Conservation (phyloP, 768 basidiomycete species). For the Filobasidium wieringae region DNA sequence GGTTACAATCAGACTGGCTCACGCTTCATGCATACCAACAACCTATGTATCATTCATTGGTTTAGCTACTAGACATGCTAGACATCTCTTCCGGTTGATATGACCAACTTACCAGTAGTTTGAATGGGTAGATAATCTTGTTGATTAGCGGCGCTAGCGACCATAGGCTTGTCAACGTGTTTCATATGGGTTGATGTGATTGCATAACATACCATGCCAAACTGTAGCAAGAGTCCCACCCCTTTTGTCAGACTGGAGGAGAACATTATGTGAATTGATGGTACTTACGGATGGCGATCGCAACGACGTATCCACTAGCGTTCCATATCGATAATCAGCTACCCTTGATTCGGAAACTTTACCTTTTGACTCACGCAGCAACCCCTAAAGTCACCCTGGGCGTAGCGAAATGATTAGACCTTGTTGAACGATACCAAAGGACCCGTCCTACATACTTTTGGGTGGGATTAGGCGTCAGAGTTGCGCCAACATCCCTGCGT, state of each 20-base stretch:
- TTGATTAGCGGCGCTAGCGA: conserved; percentile 30
- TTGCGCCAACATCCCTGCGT: no score
- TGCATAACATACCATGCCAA: not conserved
- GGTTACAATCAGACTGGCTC: conserved; percentile 1
- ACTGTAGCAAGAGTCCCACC: not conserved
- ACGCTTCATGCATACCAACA: conserved; percentile 37
- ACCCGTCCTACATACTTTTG: no score
- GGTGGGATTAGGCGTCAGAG: no score
- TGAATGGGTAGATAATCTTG: conserved; percentile 38
- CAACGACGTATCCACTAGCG: conserved; percentile 24
- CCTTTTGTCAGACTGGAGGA: not conserved
- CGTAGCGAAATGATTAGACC: not conserved
- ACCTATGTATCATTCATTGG: conserved; percentile 10
- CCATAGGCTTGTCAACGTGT: no score
- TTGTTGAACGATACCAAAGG: no score
- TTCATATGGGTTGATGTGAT: not conserved
- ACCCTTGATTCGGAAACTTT: not conserved
- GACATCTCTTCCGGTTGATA: not conserved
- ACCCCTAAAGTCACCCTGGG: conserved; percentile 34
- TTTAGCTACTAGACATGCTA: not conserved
- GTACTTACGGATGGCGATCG: conserved; percentile 31
- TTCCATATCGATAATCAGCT: no score
- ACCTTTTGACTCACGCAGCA: conserved; percentile 17
- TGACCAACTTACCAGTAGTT: conserved; percentile 26
- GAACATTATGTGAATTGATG: not conserved